phyloP scores from a whole-genome alignment of 257 asterid genomes.

The Solanum microdontum region DNA sequence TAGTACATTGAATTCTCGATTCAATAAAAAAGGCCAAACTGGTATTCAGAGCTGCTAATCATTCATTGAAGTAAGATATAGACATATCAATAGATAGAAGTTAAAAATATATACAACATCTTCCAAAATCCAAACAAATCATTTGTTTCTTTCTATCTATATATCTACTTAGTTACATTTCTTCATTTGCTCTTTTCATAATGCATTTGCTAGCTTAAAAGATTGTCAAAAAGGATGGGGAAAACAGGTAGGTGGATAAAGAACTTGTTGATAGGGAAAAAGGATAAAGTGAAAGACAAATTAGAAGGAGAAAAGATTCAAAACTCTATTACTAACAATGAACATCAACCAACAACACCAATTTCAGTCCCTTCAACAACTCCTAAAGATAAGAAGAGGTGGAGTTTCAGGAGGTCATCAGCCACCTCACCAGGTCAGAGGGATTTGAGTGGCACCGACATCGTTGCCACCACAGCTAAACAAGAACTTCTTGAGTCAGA shows the following conservation, averaged over 20 bases:
- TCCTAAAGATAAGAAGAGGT: slow-evolving; percentile 69
- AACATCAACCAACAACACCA: slow-evolving; percentile 36
- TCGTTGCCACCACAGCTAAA: not conserved
- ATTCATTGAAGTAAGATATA: not conserved
- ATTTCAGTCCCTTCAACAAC: slow-evolving; percentile 40
- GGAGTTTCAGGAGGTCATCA: slow-evolving; percentile 96
- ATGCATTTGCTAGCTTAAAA: not conserved
- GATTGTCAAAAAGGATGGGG: slow-evolving; percentile 52
- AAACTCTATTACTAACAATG: slow-evolving; percentile 1
- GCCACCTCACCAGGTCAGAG: slow-evolving; percentile 39
- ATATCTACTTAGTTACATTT: not conserved
- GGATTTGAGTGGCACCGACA: not conserved
- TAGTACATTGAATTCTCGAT: not conserved
- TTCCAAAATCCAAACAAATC: not conserved
- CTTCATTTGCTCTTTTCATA: not conserved
- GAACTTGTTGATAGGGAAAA: slow-evolving; percentile 64
- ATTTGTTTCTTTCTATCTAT: slow-evolving; percentile 16
- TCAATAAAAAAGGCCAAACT: slow-evolving; percentile 19
- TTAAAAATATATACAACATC: not conserved
- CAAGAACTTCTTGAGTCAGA: slow-evolving; percentile 13
- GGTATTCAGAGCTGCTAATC: slow-evolving; percentile 24
- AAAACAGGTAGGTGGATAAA: slow-evolving; percentile 80
- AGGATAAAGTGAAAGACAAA: slow-evolving; percentile 31
- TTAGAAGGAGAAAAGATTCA: slow-evolving; percentile 3
- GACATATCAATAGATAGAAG: not conserved